A percentile compares a stretch with the other conserved stretches of the same genome.
These are phyloP conservation scores for Lonicera japonica DNA, from an alignment of 129 eudicot genomes.

Conservation along the genomic window DNA sequence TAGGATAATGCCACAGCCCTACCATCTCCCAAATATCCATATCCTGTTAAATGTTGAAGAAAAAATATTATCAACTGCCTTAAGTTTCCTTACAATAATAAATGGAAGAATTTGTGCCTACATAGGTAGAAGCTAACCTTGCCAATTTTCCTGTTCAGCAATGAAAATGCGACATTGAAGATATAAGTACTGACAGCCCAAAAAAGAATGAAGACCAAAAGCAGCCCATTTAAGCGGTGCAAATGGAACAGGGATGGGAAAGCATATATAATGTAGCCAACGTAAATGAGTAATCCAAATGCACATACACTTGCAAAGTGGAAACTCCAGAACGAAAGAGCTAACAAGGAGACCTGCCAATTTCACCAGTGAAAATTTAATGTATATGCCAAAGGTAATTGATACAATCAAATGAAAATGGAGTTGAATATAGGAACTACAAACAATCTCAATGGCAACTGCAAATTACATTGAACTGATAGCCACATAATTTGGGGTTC, in stretches of 20 bases:
- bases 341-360: constrained; percentile 80
- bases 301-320: constrained; percentile 75
- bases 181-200: constrained; percentile 77
- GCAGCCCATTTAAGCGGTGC: constrained; percentile 66
- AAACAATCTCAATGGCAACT: neutral
- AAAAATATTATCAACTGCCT: constrained; percentile 7
- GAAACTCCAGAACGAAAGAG: constrained; percentile 80
- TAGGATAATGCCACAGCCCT: constrained; percentile 96
- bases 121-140: constrained; percentile 30
- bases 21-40: constrained; percentile 95
- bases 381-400: constrained; percentile 21
- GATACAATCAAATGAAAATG: constrained; percentile 9
- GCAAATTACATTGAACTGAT: too few species aligned
- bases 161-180: constrained; percentile 62
- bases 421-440: neutral
- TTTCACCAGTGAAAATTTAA: constrained; percentile 41
- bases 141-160: constrained; percentile 40
- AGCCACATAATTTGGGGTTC: too few species aligned
- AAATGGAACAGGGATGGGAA: constrained; percentile 73
- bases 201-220: constrained; percentile 70
- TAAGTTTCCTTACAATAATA: neutral
- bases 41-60: constrained; percentile 41
- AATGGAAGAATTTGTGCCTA: constrained; percentile 4
- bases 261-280: constrained; percentile 65
- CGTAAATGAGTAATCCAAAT: constrained; percentile 73